phyloP scores from a whole-genome alignment of 331 rosid species.

The Erythrophleum ivorense region DNA sequence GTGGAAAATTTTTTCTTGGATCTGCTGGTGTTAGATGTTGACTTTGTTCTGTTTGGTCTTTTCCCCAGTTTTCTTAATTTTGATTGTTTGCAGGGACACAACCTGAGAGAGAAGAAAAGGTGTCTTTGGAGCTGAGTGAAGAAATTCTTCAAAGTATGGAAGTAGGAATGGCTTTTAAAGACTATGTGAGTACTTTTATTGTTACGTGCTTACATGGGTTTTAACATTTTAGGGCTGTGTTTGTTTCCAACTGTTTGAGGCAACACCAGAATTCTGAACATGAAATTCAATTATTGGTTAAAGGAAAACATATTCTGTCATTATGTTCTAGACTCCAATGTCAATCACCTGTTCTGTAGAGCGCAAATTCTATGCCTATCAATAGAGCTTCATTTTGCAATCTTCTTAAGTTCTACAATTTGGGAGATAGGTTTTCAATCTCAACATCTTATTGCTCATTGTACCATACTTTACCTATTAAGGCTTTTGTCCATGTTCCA shows the following conservation, averaged over 20 bases:
- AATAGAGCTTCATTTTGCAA: background rate
- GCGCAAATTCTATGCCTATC: background rate
- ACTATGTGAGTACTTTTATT: constrained; percentile 57
- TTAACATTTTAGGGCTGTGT: background rate
- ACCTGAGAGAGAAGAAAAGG: constrained; percentile 89
- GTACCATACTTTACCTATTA: background rate
- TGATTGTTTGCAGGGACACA: constrained; percentile 50
- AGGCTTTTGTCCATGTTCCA: background rate
- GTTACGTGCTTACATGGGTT: background rate
- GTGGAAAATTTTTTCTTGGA: background rate
- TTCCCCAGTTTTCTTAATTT: background rate
- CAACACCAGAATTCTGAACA: background rate
- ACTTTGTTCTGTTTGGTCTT: constrained; percentile 1
- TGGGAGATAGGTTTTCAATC: background rate
- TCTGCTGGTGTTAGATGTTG: background rate
- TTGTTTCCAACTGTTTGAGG: constrained; percentile 12
- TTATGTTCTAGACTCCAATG: background rate
- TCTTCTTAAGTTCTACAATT: background rate
- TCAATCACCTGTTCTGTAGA: background rate
- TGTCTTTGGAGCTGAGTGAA: constrained; percentile 86
- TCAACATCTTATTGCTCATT: background rate
- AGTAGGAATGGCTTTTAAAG: constrained; percentile 94
- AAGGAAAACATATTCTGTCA: too few species aligned
- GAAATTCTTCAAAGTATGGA: constrained; percentile 98
- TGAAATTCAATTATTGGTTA: background rate